A percentile compares a stretch with the other conserved stretches of the same genome.
phyloP scores from a whole-genome alignment of 2,329 filamentous ascomycete species.

The Phaeosphaeriaceae sp. region DNA sequence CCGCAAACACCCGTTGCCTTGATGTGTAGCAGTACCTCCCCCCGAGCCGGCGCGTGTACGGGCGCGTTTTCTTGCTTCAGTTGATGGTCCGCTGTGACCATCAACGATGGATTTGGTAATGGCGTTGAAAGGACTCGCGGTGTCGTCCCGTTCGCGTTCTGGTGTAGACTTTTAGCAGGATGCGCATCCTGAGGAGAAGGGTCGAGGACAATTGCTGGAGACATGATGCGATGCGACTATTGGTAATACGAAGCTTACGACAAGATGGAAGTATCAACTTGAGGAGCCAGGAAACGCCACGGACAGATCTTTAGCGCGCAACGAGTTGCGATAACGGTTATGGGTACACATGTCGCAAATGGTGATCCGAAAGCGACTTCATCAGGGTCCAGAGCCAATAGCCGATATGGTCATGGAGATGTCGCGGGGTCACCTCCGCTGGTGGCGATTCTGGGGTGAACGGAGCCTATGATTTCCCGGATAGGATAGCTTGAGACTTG shows the following conservation, averaged over 20 bases:
- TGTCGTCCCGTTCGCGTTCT: constrained; percentile 17
- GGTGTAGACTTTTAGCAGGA: constrained; percentile 9
- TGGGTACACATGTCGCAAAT: background rate
- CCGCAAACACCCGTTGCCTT: constrained; percentile 71
- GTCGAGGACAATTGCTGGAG: constrained; percentile 19
- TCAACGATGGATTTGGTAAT: constrained; percentile 61
- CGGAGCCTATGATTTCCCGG: constrained; percentile 12
- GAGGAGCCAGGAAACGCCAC: background rate
- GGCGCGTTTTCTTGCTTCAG: constrained; percentile 65
- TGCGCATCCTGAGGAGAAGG: background rate
- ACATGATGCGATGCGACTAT: constrained; percentile 15
- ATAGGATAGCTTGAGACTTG: constrained; percentile 4
- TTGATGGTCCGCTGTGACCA: constrained; percentile 67
- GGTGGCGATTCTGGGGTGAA: background rate
- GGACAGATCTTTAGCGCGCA: background rate
- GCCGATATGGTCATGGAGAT: background rate
- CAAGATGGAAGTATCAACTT: background rate
- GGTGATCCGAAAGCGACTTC: background rate
- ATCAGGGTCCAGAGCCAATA: background rate
- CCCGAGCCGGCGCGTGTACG: constrained; percentile 59
- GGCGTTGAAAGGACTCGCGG: constrained; percentile 27
- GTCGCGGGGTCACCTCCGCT: background rate
- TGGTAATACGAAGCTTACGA: background rate
- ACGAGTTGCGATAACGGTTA: background rate
- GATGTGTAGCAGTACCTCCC: constrained; percentile 67